Evolutionary conservation across 1,284 basidiomycete genomes (phyloP).

Genomic region (Microbotryomycetes sp.): DNA sequence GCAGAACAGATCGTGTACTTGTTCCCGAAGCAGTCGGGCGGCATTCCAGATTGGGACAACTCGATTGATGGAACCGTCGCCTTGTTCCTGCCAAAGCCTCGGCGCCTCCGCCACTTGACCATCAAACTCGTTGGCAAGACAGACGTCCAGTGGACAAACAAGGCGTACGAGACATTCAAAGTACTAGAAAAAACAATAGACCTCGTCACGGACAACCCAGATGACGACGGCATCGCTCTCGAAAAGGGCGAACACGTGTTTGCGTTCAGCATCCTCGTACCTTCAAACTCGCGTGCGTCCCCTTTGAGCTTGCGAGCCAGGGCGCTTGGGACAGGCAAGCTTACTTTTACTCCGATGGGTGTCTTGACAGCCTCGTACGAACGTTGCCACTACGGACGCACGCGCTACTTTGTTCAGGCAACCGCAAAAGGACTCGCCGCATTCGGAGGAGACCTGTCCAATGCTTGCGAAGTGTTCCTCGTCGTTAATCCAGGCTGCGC

Average conservation of each 20-base stretch:
- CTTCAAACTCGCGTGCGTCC: neutral
- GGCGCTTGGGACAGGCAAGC: neutral
- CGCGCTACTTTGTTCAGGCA: neutral
- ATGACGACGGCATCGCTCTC: neutral
- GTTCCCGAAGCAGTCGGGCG: neutral
- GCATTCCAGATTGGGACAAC: neutral
- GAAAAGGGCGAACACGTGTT: neutral
- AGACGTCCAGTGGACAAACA: neutral
- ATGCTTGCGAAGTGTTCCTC: neutral
- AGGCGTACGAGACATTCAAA: neutral
- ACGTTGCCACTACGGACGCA: neutral
- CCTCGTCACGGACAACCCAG: neutral
- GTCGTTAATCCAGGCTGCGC: neutral
- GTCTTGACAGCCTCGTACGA: neutral
- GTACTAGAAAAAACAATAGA: neutral
- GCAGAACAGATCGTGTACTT: neutral
- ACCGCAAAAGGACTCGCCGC: neutral
- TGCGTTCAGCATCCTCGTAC: neutral
- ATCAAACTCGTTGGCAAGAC: neutral
- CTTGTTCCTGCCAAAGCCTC: neutral
- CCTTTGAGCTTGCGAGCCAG: neutral
- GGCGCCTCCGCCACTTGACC: neutral
- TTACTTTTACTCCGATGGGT: neutral
- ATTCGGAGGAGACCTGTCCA: neutral
- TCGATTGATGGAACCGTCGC: neutral